phyloP scores from a whole-genome alignment of 1,284 basidiomycete species.

The Ceratobasidium sp. region DNA sequence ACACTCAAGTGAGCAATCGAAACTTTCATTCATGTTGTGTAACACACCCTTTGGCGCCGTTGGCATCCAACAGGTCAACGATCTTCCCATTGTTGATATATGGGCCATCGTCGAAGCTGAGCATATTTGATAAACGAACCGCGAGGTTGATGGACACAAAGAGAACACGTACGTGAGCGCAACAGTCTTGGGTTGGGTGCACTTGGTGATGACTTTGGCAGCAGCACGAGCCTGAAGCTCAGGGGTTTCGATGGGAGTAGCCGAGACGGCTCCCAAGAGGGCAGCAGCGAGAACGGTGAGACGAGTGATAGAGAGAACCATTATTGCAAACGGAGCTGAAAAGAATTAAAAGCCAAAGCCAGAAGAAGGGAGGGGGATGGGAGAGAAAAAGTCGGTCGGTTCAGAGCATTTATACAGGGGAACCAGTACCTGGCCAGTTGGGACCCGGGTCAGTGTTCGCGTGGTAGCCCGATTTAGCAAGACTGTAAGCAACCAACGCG shows the following conservation, averaged over 20 bases:
- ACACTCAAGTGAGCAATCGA: background rate
- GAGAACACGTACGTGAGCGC: slow-evolving; percentile 12
- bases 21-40: too few relatives aligned
- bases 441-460: background rate
- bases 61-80: background rate
- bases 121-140: background rate
- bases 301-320: slow-evolving; percentile 26
- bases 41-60: slow-evolving; percentile 1
- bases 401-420: background rate
- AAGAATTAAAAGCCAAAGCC: background rate
- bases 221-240: background rate
- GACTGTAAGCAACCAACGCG: too few relatives aligned
- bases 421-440: background rate
- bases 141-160: background rate
- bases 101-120: slow-evolving; percentile 37
- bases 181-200: slow-evolving; percentile 16
- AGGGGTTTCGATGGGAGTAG: slow-evolving; percentile 1
- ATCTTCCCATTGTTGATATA: slow-evolving; percentile 20
- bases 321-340: background rate
- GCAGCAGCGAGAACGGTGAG: slow-evolving; percentile 23
- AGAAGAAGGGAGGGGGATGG: background rate
- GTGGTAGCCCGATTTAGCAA: background rate
- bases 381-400: background rate
- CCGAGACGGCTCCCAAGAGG: slow-evolving; percentile 28
- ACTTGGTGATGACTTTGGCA: slow-evolving; percentile 13